phyloP scores from a whole-genome alignment of 768 basidiomycete species.

The Nevesoporus exiguus region DNA sequence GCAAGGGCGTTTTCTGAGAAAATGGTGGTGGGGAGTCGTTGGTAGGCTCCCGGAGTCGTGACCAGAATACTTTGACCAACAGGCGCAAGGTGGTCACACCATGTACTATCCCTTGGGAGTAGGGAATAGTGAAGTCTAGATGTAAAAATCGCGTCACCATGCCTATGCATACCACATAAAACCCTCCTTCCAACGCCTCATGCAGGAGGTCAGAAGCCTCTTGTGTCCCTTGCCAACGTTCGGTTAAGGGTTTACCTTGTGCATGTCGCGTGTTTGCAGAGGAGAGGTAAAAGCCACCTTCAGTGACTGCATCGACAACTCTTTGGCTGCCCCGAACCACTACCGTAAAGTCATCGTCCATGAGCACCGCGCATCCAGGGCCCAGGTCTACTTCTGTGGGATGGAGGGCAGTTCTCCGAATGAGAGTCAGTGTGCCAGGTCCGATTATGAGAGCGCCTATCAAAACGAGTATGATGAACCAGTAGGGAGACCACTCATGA shows the following conservation, averaged over 20 bases:
- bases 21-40: neutral
- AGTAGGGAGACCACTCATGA: conserved; percentile 3
- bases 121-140: neutral
- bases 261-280: neutral
- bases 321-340: conserved; percentile 17
- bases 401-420: conserved; percentile 8
- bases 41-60: conserved; percentile 6
- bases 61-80: conserved; percentile 6
- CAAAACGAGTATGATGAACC: conserved; percentile 5
- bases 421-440: conserved; percentile 16
- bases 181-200: conserved; percentile 11
- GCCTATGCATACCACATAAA: conserved; percentile 14
- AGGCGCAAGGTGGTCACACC: conserved; percentile 7
- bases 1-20: neutral
- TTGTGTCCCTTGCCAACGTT: conserved; percentile 8
- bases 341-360: conserved; percentile 15
- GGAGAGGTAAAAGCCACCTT: conserved; percentile 22
- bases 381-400: conserved; percentile 3
- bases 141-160: conserved; percentile 14
- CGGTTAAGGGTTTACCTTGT: neutral
- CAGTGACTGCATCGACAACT: conserved; percentile 16
- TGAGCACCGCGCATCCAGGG: conserved; percentile 17
- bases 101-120: neutral
- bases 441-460: conserved; percentile 16
- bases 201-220: conserved; percentile 4